These are phyloP conservation scores for Eragrostis nindensis DNA, from an alignment of 176 grass and related monocot genomes.

Conservation along the genomic window DNA sequence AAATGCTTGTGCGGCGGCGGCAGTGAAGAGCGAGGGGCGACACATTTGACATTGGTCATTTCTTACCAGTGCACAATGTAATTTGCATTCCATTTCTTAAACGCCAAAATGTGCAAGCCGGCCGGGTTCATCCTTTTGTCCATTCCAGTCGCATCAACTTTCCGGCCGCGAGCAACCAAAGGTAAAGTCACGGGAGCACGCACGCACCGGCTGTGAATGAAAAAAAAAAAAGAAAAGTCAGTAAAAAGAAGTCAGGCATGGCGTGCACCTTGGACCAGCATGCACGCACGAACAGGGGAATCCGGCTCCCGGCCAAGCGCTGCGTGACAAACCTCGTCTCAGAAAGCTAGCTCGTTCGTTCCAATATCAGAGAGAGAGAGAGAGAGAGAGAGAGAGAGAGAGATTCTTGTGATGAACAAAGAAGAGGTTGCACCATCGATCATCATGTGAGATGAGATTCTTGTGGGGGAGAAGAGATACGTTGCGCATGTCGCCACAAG, in stretches of 20 bases:
- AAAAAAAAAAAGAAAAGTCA: neutral
- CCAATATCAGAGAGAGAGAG: conserved; percentile 6
- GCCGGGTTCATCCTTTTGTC: neutral
- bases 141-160: conserved; percentile 30
- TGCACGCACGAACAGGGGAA: conserved; percentile 43
- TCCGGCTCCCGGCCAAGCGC: conserved; percentile 69
- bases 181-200: conserved; percentile 31
- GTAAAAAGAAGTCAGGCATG: neutral
- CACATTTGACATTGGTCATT: no score
- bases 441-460: no score
- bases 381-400: no score
- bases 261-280: conserved; percentile 26
- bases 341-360: conserved; percentile 47
- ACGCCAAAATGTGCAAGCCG: neutral
- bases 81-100: neutral
- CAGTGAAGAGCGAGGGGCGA: no score
- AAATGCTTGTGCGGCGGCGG: no score
- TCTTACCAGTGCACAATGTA: neutral
- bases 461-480: no score
- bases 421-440: no score
- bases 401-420: no score
- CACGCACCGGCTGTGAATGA: conserved; percentile 6
- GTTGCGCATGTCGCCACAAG: no score
- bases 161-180: neutral
- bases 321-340: conserved; percentile 65